Evolutionary conservation across 345 rosid genomes (phyloP).

Genomic region (Citrus inodora): DNA sequence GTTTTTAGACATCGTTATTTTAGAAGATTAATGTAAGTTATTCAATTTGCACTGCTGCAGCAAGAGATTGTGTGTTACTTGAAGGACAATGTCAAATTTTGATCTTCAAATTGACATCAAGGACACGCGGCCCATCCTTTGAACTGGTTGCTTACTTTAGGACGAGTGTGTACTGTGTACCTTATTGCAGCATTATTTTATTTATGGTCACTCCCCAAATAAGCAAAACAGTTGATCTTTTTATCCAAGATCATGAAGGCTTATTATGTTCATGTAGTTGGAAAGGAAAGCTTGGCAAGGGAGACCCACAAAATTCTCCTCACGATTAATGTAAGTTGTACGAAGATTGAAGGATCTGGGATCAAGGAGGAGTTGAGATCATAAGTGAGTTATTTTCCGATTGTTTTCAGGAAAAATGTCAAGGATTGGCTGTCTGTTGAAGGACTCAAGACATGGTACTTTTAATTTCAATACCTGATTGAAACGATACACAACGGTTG

Average conservation of each 20-base stretch:
- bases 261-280: background rate
- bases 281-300: background rate
- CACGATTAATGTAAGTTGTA: background rate
- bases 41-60: slow-evolving; percentile 42
- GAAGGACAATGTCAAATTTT: slow-evolving; percentile 73
- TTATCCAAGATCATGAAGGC: background rate
- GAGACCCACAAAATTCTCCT: background rate
- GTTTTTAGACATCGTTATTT: background rate
- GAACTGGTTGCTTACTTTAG: too few relatives aligned
- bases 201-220: background rate
- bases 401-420: background rate
- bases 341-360: background rate
- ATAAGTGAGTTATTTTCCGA: background rate
- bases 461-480: background rate
- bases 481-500: too few relatives aligned
- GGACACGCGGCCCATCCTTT: background rate
- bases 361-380: background rate
- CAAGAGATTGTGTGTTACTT: slow-evolving; percentile 71
- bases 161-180: background rate
- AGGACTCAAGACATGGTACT: background rate
- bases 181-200: background rate
- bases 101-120: slow-evolving; percentile 2
- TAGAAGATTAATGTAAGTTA: background rate
- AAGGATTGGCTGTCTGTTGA: background rate
- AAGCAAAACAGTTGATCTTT: background rate